Conservation (phyloP, 148 eudicot species). For the Vaccinium darrowii region DNA sequence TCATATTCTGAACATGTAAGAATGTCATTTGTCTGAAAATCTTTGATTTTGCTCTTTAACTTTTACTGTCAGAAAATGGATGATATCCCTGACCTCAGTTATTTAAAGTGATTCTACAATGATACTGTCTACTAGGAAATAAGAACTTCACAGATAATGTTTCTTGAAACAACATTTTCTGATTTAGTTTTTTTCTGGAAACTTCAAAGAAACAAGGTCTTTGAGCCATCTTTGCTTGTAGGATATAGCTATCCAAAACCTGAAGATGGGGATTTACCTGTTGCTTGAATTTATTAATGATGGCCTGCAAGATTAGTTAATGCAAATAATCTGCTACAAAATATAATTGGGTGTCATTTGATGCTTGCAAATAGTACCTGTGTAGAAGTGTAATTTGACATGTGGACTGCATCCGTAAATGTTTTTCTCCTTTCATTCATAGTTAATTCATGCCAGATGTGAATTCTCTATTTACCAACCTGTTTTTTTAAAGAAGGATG, state of each 20-base stretch:
- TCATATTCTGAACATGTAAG: conserved; percentile 58
- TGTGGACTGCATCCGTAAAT: neutral
- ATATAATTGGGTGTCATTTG: neutral
- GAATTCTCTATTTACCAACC: neutral
- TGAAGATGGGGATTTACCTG: neutral
- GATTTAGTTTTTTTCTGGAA: neutral
- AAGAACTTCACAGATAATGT: neutral
- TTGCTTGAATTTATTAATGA: neutral
- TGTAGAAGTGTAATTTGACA: neutral
- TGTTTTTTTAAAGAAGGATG: neutral
- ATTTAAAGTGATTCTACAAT: neutral
- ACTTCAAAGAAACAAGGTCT: neutral
- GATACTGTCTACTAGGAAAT: neutral
- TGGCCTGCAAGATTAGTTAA: neutral
- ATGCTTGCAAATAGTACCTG: neutral
- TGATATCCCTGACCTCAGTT: neutral
- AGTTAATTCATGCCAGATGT: neutral
- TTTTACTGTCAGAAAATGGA: neutral
- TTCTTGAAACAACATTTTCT: neutral
- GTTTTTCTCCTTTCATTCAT: neutral
- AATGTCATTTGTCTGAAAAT: neutral
- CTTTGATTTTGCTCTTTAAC: neutral
- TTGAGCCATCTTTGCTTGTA: neutral
- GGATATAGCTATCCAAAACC: neutral
- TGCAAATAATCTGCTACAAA: neutral